Evolutionary conservation across 2,329 filamentous ascomycete genomes (phyloP).

Genomic region (Xylaria arbuscula): DNA sequence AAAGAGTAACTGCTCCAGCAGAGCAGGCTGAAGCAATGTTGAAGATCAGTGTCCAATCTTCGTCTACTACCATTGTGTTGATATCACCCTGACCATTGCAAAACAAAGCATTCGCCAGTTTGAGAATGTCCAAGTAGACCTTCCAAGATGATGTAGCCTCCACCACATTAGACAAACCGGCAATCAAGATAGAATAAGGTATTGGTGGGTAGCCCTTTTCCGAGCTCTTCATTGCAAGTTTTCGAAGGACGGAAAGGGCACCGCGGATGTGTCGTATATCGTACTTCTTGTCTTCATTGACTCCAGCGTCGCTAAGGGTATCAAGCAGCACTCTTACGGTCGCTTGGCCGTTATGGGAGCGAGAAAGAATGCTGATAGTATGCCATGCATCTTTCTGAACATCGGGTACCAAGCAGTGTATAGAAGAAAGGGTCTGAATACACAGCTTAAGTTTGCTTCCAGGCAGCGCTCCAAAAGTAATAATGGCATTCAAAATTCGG

Average conservation of each 20-base stretch:
- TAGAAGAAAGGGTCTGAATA: slow-evolving; percentile 76
- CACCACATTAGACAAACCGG: slow-evolving; percentile 65
- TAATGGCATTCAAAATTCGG: slow-evolving; percentile 74
- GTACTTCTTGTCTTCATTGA: slow-evolving; percentile 61
- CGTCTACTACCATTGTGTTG: slow-evolving; percentile 68
- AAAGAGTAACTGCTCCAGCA: slow-evolving; percentile 47
- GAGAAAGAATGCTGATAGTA: slow-evolving; percentile 75
- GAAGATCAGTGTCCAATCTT: slow-evolving; percentile 73
- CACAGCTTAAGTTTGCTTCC: slow-evolving; percentile 70
- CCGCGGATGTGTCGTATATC: slow-evolving; percentile 69
- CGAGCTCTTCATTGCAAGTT: slow-evolving; percentile 68
- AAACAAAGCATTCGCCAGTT: slow-evolving; percentile 67
- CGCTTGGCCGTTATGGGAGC: slow-evolving; percentile 77
- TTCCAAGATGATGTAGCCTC: slow-evolving; percentile 58
- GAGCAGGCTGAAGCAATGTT: slow-evolving; percentile 68
- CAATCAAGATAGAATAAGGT: slow-evolving; percentile 68
- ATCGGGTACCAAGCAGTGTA: slow-evolving; percentile 72
- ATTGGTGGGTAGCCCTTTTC: slow-evolving; percentile 70
- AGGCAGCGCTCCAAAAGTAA: slow-evolving; percentile 78
- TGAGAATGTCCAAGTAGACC: slow-evolving; percentile 60
- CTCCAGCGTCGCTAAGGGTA: slow-evolving; percentile 64
- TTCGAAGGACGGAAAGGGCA: slow-evolving; percentile 70
- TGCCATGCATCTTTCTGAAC: slow-evolving; percentile 75
- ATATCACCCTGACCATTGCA: slow-evolving; percentile 63
- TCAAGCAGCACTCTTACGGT: slow-evolving; percentile 74